Base-by-base conservation (phyloP, 352 stramenopile genomes). In the Pythium vanterpoolii region DNA sequence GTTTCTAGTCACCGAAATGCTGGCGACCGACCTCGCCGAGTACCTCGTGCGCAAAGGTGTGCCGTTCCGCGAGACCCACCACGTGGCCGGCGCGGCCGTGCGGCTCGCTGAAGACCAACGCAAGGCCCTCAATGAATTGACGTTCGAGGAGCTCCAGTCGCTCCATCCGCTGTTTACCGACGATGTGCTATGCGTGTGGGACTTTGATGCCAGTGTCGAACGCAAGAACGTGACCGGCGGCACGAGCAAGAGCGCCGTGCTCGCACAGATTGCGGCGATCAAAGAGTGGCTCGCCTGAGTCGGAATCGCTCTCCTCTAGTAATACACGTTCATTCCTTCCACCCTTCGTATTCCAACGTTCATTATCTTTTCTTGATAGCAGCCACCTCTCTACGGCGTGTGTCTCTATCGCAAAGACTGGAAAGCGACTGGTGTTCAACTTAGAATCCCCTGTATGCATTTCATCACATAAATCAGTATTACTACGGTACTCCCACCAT, bases 21-120 rank as follows among this genome's bases (percentile, higher is more conserved):
- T 99, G 39, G 97, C 97, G 28, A 99, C 97, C 5, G 97, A 99
- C 74, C 78, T 99, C 66, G 97, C 97, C 40, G 97, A 99, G 76
- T 99, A 99, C 76, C 85, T 99, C 40, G 97, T 99, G 38, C 89
- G 97, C 68, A 99, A 98, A 72, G 96, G 96, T 47, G 96, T 99
- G 28, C 97, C 97, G 26, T 99, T 99, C 84, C 95, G 97, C 65
- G 96, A 99, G 78, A 99, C 96, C n/a, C 97, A 99, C 83, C 97
- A 99, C 80, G 98, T 99, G 45, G 90, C 93, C n/a, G 93, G 93
- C 46, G 88, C 90, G 5, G 92, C 92, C 33, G 93, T 98, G 51
- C 92, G 95, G 50, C 75, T 98, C 56, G 89, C 93, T 5, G 93
- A 98, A 59, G 85, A 97, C 73, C 78, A 86, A 68, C 79, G 74